Percentiles rank a stretch among this genome's conserved stretches.
These are phyloP conservation scores for Fraxinus quadrangulata DNA, from an alignment of 257 asterid genomes.

Conservation along the genomic window DNA sequence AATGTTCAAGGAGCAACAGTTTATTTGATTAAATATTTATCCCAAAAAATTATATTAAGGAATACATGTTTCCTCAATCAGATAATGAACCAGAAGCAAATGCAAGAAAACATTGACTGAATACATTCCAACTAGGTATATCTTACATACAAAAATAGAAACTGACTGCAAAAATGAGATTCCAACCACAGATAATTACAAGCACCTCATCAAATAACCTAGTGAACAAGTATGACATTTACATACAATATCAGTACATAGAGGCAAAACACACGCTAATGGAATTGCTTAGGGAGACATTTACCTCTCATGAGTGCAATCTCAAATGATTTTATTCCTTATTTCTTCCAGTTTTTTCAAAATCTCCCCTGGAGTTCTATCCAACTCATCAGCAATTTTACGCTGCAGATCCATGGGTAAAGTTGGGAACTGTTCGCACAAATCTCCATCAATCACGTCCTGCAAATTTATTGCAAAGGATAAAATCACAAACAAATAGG, in stretches of 20 bases:
- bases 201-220: neutral
- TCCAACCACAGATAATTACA: neutral
- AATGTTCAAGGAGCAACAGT: neutral
- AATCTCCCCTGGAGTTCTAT: slow-evolving; percentile 96
- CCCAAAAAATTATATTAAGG: neutral
- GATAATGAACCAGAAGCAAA: neutral
- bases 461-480: slow-evolving; percentile 35
- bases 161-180: neutral
- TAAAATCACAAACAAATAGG: slow-evolving; percentile 5
- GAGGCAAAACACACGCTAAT: neutral
- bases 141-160: neutral
- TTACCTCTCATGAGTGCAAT: slow-evolving; percentile 25
- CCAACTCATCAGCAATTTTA: slow-evolving; percentile 95
- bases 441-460: slow-evolving; percentile 97
- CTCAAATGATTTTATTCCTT: slow-evolving; percentile 85
- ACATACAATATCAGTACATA: neutral
- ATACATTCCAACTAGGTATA: neutral
- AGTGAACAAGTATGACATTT: neutral
- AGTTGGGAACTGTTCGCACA: slow-evolving; percentile 93
- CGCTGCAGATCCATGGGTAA: slow-evolving; percentile 96
- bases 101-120: neutral
- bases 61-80: neutral
- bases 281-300: slow-evolving; percentile 2
- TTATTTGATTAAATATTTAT: neutral
- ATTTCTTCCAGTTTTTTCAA: slow-evolving; percentile 92